Base-by-base conservation (phyloP, 1,139 yeast genomes). In the Yarrowia galli region DNA sequence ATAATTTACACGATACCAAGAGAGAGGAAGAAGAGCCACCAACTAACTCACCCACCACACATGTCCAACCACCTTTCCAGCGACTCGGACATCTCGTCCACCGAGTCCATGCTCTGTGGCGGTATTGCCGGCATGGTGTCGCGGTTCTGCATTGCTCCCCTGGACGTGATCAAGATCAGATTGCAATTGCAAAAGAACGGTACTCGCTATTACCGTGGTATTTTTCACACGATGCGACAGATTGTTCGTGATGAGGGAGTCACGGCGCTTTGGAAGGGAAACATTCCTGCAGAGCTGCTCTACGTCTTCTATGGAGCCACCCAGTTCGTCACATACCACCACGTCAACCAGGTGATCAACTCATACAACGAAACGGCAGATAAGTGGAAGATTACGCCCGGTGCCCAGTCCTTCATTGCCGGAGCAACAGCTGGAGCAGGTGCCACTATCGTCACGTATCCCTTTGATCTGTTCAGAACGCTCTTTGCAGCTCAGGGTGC, bases 201-300 rank as follows among this genome's bases (percentile, higher is more conserved):
- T 42, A 22, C 61, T 67, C 48, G 51, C 16, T 43, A 38, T 22
- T 65, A 54, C 25, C 53, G 48, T 75, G 81, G 82, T 2, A 73
- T 83, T 2, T 48, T 77, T 2, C 71, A 74, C 4, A 80, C 85
- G 0, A 74, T 82, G 38, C 67, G 65, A 16, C 75, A 79, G 1
- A 81, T 87, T 1, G 72, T 78, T 1, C 72, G 73, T 20, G 80
- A 82, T 36, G 92, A 88, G 73, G 91, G 92, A 2, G n/a, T 84
- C 0, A 71, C 74, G 15, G 88, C 93, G 0, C 81, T 95, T 25
- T 95, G 98, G 98, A 93, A 92, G 77, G 99, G 99, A 0, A 95
- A 95, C 76, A 85, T 91, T 0, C 97, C 99, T 0, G 99, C 98
- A 0, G 93, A 92, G 72, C 78, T 87, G 53, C 84, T 95, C 86